phyloP scores from a whole-genome alignment of 1,139 yeast species.

The Candida sp. region DNA sequence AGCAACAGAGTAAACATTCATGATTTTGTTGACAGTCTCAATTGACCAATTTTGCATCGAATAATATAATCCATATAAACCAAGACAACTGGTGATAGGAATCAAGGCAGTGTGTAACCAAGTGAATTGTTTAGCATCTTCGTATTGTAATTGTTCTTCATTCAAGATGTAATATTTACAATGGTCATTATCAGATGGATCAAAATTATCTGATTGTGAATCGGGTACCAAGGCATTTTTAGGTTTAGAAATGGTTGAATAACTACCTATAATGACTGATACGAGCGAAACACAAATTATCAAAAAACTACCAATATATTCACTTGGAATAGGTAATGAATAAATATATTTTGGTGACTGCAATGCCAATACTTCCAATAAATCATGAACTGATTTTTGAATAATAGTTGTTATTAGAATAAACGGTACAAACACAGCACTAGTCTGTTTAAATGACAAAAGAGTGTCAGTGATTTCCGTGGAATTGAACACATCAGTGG shows the following conservation, averaged over 20 bases:
- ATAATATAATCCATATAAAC: constrained; percentile 33
- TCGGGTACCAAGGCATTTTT: constrained; percentile 39
- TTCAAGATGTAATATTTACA: constrained; percentile 10
- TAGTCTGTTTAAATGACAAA: too few species aligned
- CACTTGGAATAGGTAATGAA: background rate
- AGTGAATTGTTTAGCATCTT: constrained; percentile 7
- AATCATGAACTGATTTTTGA: background rate
- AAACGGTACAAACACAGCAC: too few species aligned
- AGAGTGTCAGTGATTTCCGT: too few species aligned
- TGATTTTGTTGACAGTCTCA: constrained; percentile 19
- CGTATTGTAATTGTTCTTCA: constrained; percentile 13
- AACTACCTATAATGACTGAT: constrained; percentile 35
- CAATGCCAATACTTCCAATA: background rate
- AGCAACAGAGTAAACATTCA: constrained; percentile 29
- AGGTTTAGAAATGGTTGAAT: constrained; percentile 42
- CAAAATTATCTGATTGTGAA: constrained; percentile 29
- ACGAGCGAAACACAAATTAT: constrained; percentile 12
- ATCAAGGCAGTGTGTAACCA: constrained; percentile 25
- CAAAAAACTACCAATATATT: background rate
- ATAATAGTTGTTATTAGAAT: too few species aligned
- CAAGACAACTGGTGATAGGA: constrained; percentile 39
- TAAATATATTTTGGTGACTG: background rate
- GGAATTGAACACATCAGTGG: too few species aligned
- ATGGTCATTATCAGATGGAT: constrained; percentile 43
- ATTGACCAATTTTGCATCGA: constrained; percentile 24